Evolutionary conservation across 2,329 filamentous ascomycete genomes (phyloP), one percentile per base, ranked within the genome.

Genomic region (Arachnomyces sp.): DNA sequence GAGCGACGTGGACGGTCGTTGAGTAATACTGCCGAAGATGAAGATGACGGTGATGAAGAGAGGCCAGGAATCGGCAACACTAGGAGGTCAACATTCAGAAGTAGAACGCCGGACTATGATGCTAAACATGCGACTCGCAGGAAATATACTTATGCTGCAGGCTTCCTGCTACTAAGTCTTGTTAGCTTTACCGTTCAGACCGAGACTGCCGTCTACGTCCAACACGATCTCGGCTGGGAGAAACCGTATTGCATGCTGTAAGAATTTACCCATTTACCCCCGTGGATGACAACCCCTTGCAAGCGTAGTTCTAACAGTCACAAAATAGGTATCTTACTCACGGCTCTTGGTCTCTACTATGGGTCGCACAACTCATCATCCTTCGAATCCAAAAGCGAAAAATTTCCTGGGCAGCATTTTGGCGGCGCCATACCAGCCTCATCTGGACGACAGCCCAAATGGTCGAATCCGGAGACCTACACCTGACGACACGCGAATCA

Each of bases 171-270:
- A 21, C 59, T 95, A 51, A 92, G 85, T 57, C 72, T 98, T 56
- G 68, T 94, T 44, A 84, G 85, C 57, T 98, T 98, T 61, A 86
- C 87, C 35, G 72, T 95, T 4, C 92, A 98, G 74, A 96, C 92
- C 3, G 90, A 96, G 71, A 87, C 94, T 39, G 90, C 89, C 8
- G 82, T 93, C 7, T 89, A 95, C 66, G 92, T 98, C 45, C 90
- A 96, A 68, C 82, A 90, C 60, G 81, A 92, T 44, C 67, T 95
- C 48, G 80, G 84, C 48, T 98, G 92, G 92, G 79, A 93, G 67
- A 98, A 98, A 70, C 86, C 92, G n/a, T 98, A 95, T 69, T 94
- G 87, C 72, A 98, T 98, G 92, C 78, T 98, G 73, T 95, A 68
- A 68, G 63, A 65, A 44, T 68, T 61, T 25, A 25, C 33, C 28